phyloP scores from a whole-genome alignment of 2,329 filamentous ascomycete species.

The Colletotrichum sidae region DNA sequence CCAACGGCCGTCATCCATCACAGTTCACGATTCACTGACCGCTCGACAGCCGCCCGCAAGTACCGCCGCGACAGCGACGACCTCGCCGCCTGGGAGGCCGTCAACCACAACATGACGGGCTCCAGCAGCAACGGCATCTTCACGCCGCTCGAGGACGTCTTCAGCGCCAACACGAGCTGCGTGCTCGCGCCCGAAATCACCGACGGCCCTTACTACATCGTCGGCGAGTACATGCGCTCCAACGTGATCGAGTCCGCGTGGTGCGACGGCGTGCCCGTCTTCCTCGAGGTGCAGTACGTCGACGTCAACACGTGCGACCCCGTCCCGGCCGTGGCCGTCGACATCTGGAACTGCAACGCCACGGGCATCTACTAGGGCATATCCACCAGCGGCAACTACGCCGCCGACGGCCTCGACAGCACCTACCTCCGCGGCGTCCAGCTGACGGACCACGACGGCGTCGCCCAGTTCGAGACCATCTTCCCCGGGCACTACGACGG shows the following conservation, averaged over 20 bases:
- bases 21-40: no score
- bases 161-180: conserved; percentile 31
- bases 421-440: conserved; percentile 53
- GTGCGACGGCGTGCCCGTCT: conserved; percentile 54
- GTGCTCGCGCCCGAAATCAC: conserved; percentile 30
- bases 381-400: conserved; percentile 43
- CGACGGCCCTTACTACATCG: conserved; percentile 46
- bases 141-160: conserved; percentile 45
- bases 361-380: conserved; percentile 56
- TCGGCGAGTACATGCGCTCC: conserved; percentile 58
- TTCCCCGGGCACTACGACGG: conserved; percentile 59
- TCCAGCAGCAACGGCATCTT: conserved; percentile 45
- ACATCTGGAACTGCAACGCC: conserved; percentile 44
- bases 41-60: conserved; percentile 44
- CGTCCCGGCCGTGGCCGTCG: conserved; percentile 38
- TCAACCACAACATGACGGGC: conserved; percentile 49
- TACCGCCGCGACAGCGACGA: conserved; percentile 47
- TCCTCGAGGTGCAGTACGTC: conserved; percentile 43
- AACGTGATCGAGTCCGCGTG: conserved; percentile 56
- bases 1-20: not conserved
- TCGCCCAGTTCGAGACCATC: conserved; percentile 56
- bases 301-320: conserved; percentile 41
- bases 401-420: conserved; percentile 41
- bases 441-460: conserved; percentile 53
- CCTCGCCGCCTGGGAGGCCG: conserved; percentile 47